Evolutionary conservation across 2,329 filamentous ascomycete species (phyloP), one percentile per base, ranked within the genome.

Genomic region (Penicillium sclerotigenum): DNA sequence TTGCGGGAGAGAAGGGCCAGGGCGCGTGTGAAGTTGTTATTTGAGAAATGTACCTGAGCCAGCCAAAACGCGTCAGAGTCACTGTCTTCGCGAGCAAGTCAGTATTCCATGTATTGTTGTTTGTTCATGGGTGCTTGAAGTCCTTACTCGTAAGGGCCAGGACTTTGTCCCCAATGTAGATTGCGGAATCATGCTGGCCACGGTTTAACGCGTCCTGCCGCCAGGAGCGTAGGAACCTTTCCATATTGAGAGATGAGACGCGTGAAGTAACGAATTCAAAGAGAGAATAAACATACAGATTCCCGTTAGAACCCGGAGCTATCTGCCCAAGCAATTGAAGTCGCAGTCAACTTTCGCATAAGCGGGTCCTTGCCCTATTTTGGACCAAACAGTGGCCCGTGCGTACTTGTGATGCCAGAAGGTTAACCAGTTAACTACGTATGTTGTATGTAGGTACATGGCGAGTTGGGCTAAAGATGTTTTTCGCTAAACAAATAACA

Each of bases 131-230:
- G n/a, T 18, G 14, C n/a, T 24, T 20, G 10, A 10, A 10, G 53
- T 14, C 40, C 59, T 51, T 58, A 97, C 93, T 90, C 36, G 93
- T 97, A 69, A 99, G 80, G 56, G 94, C 94, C 56, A 97, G 82
- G 65, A 99, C 82, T 79, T 99, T 99, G 81, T 99, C 94, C 61
- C 91, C 94, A 62, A 97, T 91, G 73, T 96, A 97, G 67, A 97
- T 93, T 70, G 94, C 94, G 33, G 93, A 90, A 63, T 97, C 93
- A 74, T 97, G 92, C 73, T 99, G 94, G 62, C 94, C 91, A 75
- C 95, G 94, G 77, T 96, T 93, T 69, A 96, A 81, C 71, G 93
- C 92, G 79, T 97, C 91, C 77, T 96, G 90, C 71, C 92, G 85
- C 94, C 94, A 99, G 70, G 90, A 88, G 72, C 92, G 88, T 70